Base-by-base conservation (phyloP, 2,329 filamentous ascomycete species). In the Metarhizium humberi region DNA sequence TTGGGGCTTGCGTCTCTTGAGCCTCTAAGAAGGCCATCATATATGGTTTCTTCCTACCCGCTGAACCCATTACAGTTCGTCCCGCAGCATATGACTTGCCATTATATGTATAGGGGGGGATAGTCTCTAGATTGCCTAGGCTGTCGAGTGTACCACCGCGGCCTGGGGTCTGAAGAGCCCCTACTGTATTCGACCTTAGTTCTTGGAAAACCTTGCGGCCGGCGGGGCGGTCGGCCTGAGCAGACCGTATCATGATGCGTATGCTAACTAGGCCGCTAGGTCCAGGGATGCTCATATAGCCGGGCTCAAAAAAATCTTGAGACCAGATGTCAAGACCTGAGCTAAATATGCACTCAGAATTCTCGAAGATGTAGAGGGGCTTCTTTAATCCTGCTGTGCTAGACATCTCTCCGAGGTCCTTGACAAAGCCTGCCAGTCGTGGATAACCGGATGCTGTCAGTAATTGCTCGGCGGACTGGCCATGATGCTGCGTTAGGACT, bases 231-330 rank as follows among this genome's bases (percentile, higher is more conserved):
- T 53, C 58, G 11, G 59, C 60, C 20, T 20, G 20, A 52, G 64
- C 58, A 0, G 67, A 67, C 0, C 67, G 58, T 7, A 74, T 60
- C 52, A 73, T 62, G 5, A 74, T 56, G 4, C 65, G 66, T 6
- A 74, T 55, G 1, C 62, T 57, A 6, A 71, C 58, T 2, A 67
- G 58, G 0, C 69, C 67, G 4, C 67, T n/a, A 0, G 70, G 67
- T 0, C 70, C 71, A 0, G 71, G 71, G 57, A 74, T 73, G 52
- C 67, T 71, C 3, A 63, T 61, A 56, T 71, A 75, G 1, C 61
- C 71, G 0, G 71, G 67, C 58, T 74, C 70, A 30, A 74, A 56
- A 42, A 71, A 67, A 53, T 75, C 71, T 55, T 74, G 72, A 1
- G 66, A 62, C 72, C 71, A 75, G 20, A 20, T 20, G 20, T 20